phyloP scores from a whole-genome alignment of 1,284 basidiomycete species.

The Cystobasidium sp. region DNA sequence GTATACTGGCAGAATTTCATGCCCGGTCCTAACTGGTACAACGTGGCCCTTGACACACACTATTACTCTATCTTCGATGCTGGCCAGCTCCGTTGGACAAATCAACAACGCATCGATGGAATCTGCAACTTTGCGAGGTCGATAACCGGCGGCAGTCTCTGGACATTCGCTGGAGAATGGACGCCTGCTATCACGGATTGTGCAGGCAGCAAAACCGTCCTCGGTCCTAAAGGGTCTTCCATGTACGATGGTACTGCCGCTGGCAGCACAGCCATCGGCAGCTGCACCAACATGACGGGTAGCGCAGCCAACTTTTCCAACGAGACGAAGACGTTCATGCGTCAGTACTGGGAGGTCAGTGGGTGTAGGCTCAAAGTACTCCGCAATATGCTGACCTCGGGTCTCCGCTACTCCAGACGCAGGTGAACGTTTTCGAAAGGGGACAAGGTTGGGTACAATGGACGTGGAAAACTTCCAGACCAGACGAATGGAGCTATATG shows the following conservation, averaged over 20 bases:
- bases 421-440: constrained; percentile 59
- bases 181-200: constrained; percentile 54
- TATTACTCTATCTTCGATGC: constrained; percentile 31
- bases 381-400: no score
- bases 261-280: constrained; percentile 63
- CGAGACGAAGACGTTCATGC: constrained; percentile 79
- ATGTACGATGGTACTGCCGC: constrained; percentile 55
- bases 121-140: constrained; percentile 14
- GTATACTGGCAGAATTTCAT: constrained; percentile 75
- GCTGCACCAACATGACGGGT: constrained; percentile 74
- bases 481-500: constrained; percentile 56
- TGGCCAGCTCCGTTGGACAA: constrained; percentile 16
- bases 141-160: constrained; percentile 44
- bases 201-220: constrained; percentile 43
- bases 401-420: constrained; percentile 54
- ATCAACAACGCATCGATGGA: constrained; percentile 48
- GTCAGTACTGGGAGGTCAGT: constrained; percentile 79
- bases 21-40: constrained; percentile 61
- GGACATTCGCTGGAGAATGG: constrained; percentile 55
- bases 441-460: constrained; percentile 76
- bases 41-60: constrained; percentile 72
- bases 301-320: constrained; percentile 70
- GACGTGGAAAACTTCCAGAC: constrained; percentile 71
- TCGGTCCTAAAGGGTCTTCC: constrained; percentile 52
- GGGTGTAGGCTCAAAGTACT: not conserved